phyloP scores from a whole-genome alignment of 192 early-diverging fungal genomes.

The Haplosporangium gracile region DNA sequence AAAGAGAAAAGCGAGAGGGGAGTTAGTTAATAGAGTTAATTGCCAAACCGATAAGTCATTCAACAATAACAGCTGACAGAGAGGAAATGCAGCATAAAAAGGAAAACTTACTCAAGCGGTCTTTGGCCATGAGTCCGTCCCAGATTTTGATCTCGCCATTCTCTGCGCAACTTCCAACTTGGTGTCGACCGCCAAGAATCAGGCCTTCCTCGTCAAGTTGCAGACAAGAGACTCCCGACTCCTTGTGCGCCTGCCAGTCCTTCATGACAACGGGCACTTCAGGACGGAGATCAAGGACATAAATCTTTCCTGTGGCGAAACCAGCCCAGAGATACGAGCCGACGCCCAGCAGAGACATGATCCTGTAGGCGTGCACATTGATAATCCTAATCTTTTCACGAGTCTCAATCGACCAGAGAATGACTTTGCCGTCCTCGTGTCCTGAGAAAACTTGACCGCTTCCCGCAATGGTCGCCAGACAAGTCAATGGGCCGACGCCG shows the following conservation, averaged over 20 bases:
- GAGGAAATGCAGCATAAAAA: background rate
- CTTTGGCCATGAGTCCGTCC: constrained; percentile 80
- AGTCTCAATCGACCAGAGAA: constrained; percentile 72
- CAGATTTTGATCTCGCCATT: constrained; percentile 78
- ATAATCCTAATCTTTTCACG: constrained; percentile 62
- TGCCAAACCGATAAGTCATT: background rate
- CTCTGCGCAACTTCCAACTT: constrained; percentile 72
- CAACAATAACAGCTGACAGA: background rate
- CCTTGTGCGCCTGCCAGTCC: constrained; percentile 75
- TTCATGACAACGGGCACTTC: constrained; percentile 71
- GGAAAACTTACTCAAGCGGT: constrained; percentile 71
- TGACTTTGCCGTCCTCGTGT: constrained; percentile 86
- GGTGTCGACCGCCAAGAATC: constrained; percentile 57
- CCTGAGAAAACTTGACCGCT: constrained; percentile 71
- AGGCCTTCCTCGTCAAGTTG: constrained; percentile 72
- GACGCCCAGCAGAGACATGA: constrained; percentile 72
- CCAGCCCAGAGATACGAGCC: constrained; percentile 83
- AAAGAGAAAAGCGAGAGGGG: background rate
- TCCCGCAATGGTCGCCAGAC: constrained; percentile 64
- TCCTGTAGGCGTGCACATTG: constrained; percentile 73
- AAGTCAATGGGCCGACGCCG: constrained; percentile 71
- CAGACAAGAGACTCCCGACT: constrained; percentile 62
- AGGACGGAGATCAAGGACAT: constrained; percentile 73
- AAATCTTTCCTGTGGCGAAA: constrained; percentile 82
- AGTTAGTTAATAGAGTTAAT: background rate